Evolutionary conservation across 352 stramenopile species (phyloP).

Genomic region (Globisporangium nunn): DNA sequence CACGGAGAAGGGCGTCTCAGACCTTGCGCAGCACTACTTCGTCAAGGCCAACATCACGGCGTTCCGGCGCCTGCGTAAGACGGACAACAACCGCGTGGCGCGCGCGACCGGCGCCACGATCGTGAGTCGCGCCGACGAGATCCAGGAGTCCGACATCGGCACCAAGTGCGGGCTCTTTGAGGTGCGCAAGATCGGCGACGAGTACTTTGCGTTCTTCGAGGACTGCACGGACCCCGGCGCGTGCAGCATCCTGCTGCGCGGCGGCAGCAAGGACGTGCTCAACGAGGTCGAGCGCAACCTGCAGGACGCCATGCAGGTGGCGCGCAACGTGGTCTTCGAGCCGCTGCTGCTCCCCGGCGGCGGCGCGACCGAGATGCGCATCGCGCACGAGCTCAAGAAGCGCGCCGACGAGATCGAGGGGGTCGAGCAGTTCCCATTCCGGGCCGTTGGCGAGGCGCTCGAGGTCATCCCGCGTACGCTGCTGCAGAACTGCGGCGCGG

Average conservation of each 20-base stretch:
- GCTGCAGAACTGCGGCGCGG: constrained; percentile 98
- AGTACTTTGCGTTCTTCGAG: constrained; percentile 99
- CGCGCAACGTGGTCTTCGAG: constrained; percentile 98
- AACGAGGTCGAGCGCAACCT: constrained; percentile 99
- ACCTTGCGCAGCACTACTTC: constrained; percentile 99
- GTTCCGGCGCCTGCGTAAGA: constrained; percentile 98
- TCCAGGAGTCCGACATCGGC: constrained; percentile 98
- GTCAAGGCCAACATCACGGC: constrained; percentile 98
- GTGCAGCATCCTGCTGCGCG: constrained; percentile 97
- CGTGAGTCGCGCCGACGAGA: constrained; percentile 97
- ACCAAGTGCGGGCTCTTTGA: constrained; percentile 98
- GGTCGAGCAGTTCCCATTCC: constrained; percentile 96
- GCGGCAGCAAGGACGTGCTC: constrained; percentile 98
- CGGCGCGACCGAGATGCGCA: constrained; percentile 98
- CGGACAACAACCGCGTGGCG: constrained; percentile 99
- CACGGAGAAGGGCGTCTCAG: constrained; percentile 99
- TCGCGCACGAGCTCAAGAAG: constrained; percentile 94
- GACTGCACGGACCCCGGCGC: constrained; percentile 97
- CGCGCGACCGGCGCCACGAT: constrained; percentile 96
- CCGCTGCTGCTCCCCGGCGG: constrained; percentile 92
- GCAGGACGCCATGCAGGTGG: constrained; percentile 99
- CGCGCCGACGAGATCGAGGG: constrained; percentile 89
- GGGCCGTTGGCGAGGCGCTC: constrained; percentile 95
- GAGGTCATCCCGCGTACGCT: constrained; percentile 99
- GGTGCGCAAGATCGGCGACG: constrained; percentile 88